Conservation (phyloP, 2,329 filamentous ascomycete species). For the Arachnomyces sp. region DNA sequence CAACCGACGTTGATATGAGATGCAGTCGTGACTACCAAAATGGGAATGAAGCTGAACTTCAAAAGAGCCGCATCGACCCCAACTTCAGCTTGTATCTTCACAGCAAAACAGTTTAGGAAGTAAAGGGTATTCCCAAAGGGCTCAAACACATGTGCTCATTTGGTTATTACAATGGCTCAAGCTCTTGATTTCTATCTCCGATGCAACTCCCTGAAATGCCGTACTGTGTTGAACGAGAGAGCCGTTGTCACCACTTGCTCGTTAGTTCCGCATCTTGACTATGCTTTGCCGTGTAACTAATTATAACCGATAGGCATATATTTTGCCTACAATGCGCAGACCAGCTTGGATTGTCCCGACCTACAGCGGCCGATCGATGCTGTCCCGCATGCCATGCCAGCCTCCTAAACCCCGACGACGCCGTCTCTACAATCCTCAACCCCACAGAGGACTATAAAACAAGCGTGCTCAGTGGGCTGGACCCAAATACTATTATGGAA, state of each 20-base stretch:
- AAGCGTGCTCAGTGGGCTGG: slow-evolving; percentile 72
- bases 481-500: slow-evolving; percentile 74
- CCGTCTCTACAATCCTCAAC: slow-evolving; percentile 60
- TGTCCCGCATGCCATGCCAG: slow-evolving; percentile 71
- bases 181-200: slow-evolving; percentile 65
- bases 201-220: slow-evolving; percentile 75
- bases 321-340: slow-evolving; percentile 73
- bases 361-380: slow-evolving; percentile 43
- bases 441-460: slow-evolving; percentile 87
- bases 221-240: slow-evolving; percentile 56
- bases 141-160: slow-evolving; percentile 2
- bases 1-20: no score
- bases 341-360: slow-evolving; percentile 51
- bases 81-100: no score
- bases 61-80: no score
- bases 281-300: slow-evolving; percentile 6
- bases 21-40: no score
- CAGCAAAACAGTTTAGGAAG: not conserved
- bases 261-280: slow-evolving; percentile 36
- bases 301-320: slow-evolving; percentile 56
- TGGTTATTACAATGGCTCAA: slow-evolving; percentile 10
- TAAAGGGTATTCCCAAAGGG: not conserved
- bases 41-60: no score
- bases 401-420: slow-evolving; percentile 66
- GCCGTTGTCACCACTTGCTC: slow-evolving; percentile 87